Evolutionary conservation across 139 green algal genomes (phyloP).

Genomic region (Micractinium sp.): DNA sequence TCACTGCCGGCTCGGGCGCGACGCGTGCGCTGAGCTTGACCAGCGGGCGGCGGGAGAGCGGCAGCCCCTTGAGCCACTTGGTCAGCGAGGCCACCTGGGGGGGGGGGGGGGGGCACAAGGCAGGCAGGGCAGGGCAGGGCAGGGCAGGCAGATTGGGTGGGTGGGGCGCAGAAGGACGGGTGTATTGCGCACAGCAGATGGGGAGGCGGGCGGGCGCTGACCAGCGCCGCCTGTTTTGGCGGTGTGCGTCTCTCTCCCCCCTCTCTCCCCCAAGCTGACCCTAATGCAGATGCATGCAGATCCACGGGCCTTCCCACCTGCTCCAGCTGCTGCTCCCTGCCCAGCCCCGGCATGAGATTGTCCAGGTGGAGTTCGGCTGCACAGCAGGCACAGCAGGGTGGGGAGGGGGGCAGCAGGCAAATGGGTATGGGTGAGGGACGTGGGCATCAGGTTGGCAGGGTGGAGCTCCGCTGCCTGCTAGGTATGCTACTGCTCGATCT

Average conservation of each 20-base stretch:
- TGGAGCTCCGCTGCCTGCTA: no score
- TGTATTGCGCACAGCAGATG: no score
- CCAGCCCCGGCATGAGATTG: slow-evolving; percentile 43
- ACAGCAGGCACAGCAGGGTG: neutral
- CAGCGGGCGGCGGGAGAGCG: slow-evolving; percentile 71
- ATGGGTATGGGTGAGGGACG: no score
- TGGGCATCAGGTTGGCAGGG: no score
- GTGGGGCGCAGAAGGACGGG: no score
- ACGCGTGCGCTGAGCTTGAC: slow-evolving; percentile 67
- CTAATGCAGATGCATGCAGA: neutral
- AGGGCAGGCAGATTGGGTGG: no score
- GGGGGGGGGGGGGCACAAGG: neutral
- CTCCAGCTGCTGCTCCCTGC: slow-evolving; percentile 41
- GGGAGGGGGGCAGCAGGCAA: no score
- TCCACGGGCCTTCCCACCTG: slow-evolving; percentile 8
- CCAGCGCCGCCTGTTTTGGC: neutral
- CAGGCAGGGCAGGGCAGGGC: neutral
- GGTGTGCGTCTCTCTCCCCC: neutral
- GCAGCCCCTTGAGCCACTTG: slow-evolving; percentile 76
- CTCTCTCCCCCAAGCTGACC: neutral
- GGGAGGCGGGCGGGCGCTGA: neutral
- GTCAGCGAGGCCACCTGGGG: slow-evolving; percentile 38
- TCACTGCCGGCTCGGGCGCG: slow-evolving; percentile 78
- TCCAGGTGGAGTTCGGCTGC: slow-evolving; percentile 44
- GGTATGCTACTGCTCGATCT: neutral